phyloP scores from a whole-genome alignment of 2,329 filamentous ascomycete genomes.

The Arachnopeziza araneosa region DNA sequence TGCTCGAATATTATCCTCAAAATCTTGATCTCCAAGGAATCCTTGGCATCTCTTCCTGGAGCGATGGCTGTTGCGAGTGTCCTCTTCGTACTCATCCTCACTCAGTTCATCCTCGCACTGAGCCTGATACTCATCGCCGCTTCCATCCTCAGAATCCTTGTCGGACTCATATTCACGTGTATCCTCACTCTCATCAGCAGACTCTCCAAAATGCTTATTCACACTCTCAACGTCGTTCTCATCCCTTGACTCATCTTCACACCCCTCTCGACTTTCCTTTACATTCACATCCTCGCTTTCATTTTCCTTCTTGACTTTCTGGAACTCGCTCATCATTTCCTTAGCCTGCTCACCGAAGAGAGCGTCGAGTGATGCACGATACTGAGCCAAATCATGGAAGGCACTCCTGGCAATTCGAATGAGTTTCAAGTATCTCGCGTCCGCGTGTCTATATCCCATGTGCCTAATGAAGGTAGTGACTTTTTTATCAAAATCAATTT shows the following conservation, averaged over 20 bases:
- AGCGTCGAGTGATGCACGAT: neutral
- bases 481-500: neutral
- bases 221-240: no score
- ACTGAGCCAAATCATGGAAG: neutral
- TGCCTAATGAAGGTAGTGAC: no score
- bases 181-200: no score
- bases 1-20: neutral
- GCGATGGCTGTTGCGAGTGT: neutral
- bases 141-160: neutral
- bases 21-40: neutral
- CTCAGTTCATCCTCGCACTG: neutral
- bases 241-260: neutral
- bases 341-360: neutral
- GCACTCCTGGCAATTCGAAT: neutral
- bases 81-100: neutral
- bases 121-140: neutral
- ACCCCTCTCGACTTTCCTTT: neutral
- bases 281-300: neutral
- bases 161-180: neutral
- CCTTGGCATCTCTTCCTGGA: neutral
- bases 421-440: neutral
- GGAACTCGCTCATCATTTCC: neutral
- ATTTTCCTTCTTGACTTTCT: no score
- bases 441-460: no score
- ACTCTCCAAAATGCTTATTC: no score